Evolutionary conservation across 2,329 filamentous ascomycete species (phyloP).

Genomic region (Emericellopsis atlantica): DNA sequence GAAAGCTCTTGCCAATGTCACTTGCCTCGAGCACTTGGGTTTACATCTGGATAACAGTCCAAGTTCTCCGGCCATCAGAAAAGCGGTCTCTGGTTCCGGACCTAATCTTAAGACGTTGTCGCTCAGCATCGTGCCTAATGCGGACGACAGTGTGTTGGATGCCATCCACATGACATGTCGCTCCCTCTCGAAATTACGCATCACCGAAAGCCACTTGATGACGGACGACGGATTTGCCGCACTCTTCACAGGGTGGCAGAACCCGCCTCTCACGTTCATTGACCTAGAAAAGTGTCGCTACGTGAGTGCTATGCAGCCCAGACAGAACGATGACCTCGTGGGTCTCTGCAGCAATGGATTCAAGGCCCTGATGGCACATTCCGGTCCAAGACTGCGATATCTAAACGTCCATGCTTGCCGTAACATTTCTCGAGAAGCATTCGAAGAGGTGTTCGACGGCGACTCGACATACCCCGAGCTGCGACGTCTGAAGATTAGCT

Average conservation of each 20-base stretch:
- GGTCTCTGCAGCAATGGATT: conserved; percentile 71
- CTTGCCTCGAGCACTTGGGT: conserved; percentile 60
- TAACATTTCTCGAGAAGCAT: conserved; percentile 60
- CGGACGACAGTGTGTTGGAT: conserved; percentile 57
- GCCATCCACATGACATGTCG: conserved; percentile 59
- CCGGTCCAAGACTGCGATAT: conserved; percentile 48
- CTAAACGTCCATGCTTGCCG: conserved; percentile 78
- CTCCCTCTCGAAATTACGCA: conserved; percentile 61
- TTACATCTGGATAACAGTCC: conserved; percentile 52
- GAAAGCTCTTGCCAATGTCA: conserved; percentile 46
- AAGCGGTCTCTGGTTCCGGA: conserved; percentile 52
- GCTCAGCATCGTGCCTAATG: conserved; percentile 52
- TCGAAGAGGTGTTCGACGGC: conserved; percentile 59
- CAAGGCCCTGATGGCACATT: conserved; percentile 72
- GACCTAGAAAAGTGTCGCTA: conserved; percentile 71
- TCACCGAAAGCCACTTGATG: conserved; percentile 64
- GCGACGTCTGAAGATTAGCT: conserved; percentile 62
- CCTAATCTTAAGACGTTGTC: conserved; percentile 63
- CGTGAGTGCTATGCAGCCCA: conserved; percentile 57
- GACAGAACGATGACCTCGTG: conserved; percentile 49
- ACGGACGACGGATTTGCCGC: conserved; percentile 61
- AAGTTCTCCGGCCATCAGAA: conserved; percentile 41
- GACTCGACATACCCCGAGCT: conserved; percentile 54
- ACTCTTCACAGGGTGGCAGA: conserved; percentile 67
- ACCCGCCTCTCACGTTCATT: conserved; percentile 54